Base-by-base conservation (phyloP, 2,329 filamentous ascomycete species). In the Mariannaea elegans region DNA sequence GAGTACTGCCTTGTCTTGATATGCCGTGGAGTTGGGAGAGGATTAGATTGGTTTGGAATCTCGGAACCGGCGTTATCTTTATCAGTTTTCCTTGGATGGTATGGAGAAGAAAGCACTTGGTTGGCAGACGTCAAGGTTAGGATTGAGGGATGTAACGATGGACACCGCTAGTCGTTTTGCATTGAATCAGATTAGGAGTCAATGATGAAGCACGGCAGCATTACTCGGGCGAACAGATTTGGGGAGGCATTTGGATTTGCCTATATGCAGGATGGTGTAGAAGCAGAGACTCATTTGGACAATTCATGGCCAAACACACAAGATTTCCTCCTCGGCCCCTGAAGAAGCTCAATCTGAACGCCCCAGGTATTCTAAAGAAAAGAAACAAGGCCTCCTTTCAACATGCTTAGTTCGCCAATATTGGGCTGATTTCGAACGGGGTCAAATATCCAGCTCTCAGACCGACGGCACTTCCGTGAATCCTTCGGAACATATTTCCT, bases 241-340 rank as follows among this genome's bases (percentile, higher is more conserved):
- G 49, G 64, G 59, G 57, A 47, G 64, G 62, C 62, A 68, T 54
- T 62, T 56, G 52, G 34, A 67, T 69, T 36, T 72, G 65, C 66
- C 59, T 70, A 65, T 68, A 68, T 72, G 70, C 65, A 71, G 66
- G 68, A 72, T 64, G 61, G 59, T 68, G 59, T 64, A 63, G 64
- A 67, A 69, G 63, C 59, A 71, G 61, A 66, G 47, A 62, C 51
- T 68, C 59, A 53, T 63, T 61, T 60, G 58, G 62, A 64, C 61
- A 41, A 61, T 61, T 59, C 57, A 50, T 61, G 68, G 47, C 56
- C 62, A 62, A 66, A 66, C 56, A 66, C 58, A 63, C 52, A 61
- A 61, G 53, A 65, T 63, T 66, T 65, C 65, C 64, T 65, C 56
- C 63, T 62, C 38, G 61, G 45, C 44, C 41, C 46, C 41, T 44